Evolutionary conservation across 768 basidiomycete genomes (phyloP).

Genomic region (Tephrocybe sp.): DNA sequence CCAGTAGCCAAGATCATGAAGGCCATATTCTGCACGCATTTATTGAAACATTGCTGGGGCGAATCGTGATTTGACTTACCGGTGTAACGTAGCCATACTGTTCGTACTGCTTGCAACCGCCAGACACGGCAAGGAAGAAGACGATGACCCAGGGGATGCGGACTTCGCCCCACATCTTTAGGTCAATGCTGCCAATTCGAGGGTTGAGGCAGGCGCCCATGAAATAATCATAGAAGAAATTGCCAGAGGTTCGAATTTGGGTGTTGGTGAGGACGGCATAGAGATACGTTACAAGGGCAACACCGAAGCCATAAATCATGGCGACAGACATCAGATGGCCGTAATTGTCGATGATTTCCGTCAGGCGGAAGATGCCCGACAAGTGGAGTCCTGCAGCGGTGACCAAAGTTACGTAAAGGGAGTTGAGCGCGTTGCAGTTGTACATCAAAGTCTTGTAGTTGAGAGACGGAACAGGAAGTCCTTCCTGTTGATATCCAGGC

Average conservation of each 20-base stretch:
- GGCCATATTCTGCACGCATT: conserved; percentile 74
- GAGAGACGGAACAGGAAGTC: conserved; percentile 93
- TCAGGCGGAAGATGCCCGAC: conserved; percentile 82
- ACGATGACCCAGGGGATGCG: conserved; percentile 96
- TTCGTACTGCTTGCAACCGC: conserved; percentile 95
- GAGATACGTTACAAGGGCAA: conserved; percentile 81
- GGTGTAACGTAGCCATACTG: conserved; percentile 88
- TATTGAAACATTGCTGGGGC: background rate
- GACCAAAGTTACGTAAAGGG: conserved; percentile 78
- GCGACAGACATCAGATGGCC: conserved; percentile 94
- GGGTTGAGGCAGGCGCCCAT: conserved; percentile 97
- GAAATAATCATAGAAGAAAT: conserved; percentile 91
- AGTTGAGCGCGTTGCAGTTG: conserved; percentile 92
- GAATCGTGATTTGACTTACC: conserved; percentile 41
- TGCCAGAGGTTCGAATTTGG: conserved; percentile 92
- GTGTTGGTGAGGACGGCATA: conserved; percentile 73
- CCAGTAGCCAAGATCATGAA: conserved; percentile 96
- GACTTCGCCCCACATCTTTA: conserved; percentile 99
- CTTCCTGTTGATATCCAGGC: conserved; percentile 91
- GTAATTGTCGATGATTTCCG: conserved; percentile 94
- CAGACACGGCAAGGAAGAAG: conserved; percentile 89
- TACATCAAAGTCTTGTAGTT: conserved; percentile 91
- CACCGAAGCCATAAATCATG: conserved; percentile 85
- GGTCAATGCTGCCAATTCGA: conserved; percentile 83
- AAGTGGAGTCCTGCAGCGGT: conserved; percentile 76